Evolutionary conservation across 148 eudicot species (phyloP), one percentile per base, ranked within the genome.

Genomic region (Tetragonia tetragonoides): DNA sequence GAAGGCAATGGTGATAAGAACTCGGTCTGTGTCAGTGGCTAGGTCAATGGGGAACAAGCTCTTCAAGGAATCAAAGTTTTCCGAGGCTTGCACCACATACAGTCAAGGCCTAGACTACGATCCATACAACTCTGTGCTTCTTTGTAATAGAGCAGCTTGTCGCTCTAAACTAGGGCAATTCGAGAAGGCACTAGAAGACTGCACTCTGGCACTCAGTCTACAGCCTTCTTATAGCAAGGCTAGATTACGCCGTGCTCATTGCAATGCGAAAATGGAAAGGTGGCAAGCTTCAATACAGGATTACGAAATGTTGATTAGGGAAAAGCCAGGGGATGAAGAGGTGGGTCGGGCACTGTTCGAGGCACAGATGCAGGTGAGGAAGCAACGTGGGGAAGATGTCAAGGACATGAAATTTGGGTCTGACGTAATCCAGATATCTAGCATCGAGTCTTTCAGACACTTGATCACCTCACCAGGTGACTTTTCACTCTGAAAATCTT

Each of bases 101-200:
- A 82, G 80, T 23, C 86, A 86, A 82, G 97, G 93, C 47, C 79
- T 92, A 76, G 92, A 90, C 53, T 85, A 83, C 51, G 90, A 87
- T 10, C 80, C 90, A 5, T 78, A 79, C 63, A 90, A 90, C 81
- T 83, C 97, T 1, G 80, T 90, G 41, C 78, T 92, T 73, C 78
- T 90, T 65, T 87, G 90, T 82, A 90, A 92, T 78, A 64, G 94
- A 78, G 94, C 94, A 70, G 94, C 92, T 64, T 88, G 94, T 77
- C 79, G 89, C 41, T 82, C 81, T 51, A 90, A 88, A 80, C 65
- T 88, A 72, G 85, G 92, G 42, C 91, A 84, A 68, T 90, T 82
- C 8, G 94, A 92, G 83, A 88, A 89, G 70, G 89, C 90, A 15
- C 60, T 88, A 4, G 92, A 92, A 60, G 97, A 92, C 76, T 90